Conservation (phyloP, 148 eudicot species). For the Cornus florida region DNA sequence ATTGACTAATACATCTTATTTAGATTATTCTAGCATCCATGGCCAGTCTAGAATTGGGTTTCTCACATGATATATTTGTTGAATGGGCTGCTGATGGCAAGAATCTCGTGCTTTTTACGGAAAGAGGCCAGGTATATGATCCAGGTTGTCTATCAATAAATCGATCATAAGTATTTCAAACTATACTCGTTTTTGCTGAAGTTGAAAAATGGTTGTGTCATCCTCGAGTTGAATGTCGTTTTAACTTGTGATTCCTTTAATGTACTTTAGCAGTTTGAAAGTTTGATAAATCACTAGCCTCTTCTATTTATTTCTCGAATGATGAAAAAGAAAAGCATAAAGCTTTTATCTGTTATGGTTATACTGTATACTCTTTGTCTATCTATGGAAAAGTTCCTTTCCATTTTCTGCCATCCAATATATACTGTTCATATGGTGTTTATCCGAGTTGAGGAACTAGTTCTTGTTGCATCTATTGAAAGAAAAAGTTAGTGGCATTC, state of each 20-base stretch:
- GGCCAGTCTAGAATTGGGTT: slow-evolving; percentile 95
- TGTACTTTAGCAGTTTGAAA: background rate
- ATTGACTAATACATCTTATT: slow-evolving; percentile 16
- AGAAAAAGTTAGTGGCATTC: background rate
- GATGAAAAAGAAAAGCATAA: background rate
- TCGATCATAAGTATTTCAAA: background rate
- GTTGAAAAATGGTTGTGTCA: background rate
- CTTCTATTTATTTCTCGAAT: background rate
- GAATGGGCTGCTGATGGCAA: slow-evolving; percentile 94
- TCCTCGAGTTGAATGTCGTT: slow-evolving; percentile 11
- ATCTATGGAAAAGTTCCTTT: background rate
- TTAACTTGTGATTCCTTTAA: background rate
- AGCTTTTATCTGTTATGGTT: background rate
- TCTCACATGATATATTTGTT: slow-evolving; percentile 91
- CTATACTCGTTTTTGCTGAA: background rate
- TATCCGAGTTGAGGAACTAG: background rate
- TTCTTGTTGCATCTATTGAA: background rate
- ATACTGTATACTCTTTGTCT: background rate
- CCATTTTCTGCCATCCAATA: background rate
- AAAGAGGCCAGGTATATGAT: slow-evolving; percentile 88
- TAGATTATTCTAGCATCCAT: slow-evolving; percentile 94
- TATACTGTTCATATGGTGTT: background rate
- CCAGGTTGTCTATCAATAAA: background rate
- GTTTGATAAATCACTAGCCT: background rate
- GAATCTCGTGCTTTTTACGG: slow-evolving; percentile 93